Conservation (phyloP, 164 flowering plant genomes). For the Stephania japonica region DNA sequence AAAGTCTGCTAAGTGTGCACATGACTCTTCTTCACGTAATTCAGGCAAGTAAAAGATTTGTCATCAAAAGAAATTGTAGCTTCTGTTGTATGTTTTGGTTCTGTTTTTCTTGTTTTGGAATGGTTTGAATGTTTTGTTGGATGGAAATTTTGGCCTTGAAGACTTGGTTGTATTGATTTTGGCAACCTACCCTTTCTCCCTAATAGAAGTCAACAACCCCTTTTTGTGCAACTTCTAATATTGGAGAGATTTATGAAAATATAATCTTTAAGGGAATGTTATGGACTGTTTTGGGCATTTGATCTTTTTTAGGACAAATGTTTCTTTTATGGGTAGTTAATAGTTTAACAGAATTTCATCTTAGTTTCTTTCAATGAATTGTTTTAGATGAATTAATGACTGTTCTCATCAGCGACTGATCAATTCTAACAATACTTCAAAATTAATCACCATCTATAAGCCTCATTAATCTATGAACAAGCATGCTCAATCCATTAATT, state of each 20-base stretch:
- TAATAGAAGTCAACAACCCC: too few species aligned
- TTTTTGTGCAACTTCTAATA: not conserved
- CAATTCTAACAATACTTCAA: too few species aligned
- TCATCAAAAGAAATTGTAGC: not conserved
- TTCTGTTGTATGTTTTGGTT: not conserved
- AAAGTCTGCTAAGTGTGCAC: constrained; percentile 36
- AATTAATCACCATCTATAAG: too few species aligned
- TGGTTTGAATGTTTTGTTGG: not conserved
- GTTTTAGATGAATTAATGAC: not conserved
- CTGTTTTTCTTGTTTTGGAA: not conserved
- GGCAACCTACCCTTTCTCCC: not conserved
- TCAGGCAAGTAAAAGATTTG: constrained; percentile 13
- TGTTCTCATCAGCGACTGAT: too few species aligned
- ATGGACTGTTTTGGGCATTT: too few species aligned
- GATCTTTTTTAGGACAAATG: too few species aligned
- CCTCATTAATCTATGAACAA: not conserved
- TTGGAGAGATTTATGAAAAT: not conserved
- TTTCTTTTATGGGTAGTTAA: too few species aligned
- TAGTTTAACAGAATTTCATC: not conserved
- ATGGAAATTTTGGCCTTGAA: not conserved
- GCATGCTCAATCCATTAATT: not conserved
- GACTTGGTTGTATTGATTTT: not conserved
- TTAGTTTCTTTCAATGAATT: not conserved
- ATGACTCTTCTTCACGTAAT: constrained; percentile 34
- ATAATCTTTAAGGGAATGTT: too few species aligned